Evolutionary conservation across 495 filamentous ascomycete genomes (phyloP), one percentile per base, ranked within the genome.

Genomic region (Xylaria castorea): DNA sequence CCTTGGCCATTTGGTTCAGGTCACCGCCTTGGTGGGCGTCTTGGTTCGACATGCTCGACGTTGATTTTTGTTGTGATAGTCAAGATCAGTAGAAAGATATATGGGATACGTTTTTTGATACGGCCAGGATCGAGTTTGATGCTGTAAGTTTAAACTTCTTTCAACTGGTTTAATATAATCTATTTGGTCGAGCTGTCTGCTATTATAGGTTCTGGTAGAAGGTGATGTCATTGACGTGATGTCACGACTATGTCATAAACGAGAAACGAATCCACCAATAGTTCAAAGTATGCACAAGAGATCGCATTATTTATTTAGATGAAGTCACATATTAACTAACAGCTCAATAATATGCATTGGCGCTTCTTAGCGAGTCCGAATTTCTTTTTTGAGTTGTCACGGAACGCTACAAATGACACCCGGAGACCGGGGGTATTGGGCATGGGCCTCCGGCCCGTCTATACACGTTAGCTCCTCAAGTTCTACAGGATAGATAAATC

Each of bases 1-100:
- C 76, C 18, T 81, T 76, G 60, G 88, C 88, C 84, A 90, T 89
- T 36, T 89, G 83, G 51, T 77, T 80, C 64, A 85, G 79, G 65
- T 78, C 73, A 32, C 83, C 83, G 63, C 84, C 82, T 75, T 61
- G 16, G 40, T 62, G 67, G 3, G 67, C 40, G 40, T 70, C 40
- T 70, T 70, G 67, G 40, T 70, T 70, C 50, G 66, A 68, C 0
- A 58, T 68, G 16, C 30, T 27, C 36, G 67, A 44, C 42, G 34
- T 70, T 70, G 55, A 81, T 64, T 36, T 73, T 70, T 0, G 63
- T 68, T 38, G 12, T 44, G 2, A 3, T 20, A 22, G 58, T 55
- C 64, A 3, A 34, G 20, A 8, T 25, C 20, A 36, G 36, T 32
- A 27, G 16, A 5, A 22, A 22, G 9, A 12, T 38, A n/a, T n/a